These are phyloP conservation scores for Septoria linicola DNA, from an alignment of 2,329 filamentous ascomycete species.

Conservation along the genomic window DNA sequence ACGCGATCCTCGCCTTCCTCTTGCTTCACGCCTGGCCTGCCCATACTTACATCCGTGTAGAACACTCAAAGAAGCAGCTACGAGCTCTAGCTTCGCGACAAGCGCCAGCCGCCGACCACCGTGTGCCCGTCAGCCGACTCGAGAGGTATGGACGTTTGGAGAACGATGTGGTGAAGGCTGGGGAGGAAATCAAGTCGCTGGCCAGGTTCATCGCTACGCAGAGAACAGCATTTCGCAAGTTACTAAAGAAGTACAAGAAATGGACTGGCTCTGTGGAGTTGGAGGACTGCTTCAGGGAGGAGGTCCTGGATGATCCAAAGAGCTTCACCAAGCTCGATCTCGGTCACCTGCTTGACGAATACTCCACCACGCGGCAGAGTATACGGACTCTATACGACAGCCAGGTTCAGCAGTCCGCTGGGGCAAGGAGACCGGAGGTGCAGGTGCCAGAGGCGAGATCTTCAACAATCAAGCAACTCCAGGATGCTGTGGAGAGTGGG, in stretches of 20 bases:
- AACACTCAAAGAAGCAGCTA: constrained; percentile 34
- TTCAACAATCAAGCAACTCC: constrained; percentile 40
- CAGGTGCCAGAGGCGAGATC: constrained; percentile 22
- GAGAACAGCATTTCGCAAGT: constrained; percentile 73
- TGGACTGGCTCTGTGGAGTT: constrained; percentile 74
- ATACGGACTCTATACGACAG: constrained; percentile 47
- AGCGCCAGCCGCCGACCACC: constrained; percentile 25
- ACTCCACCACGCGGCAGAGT: constrained; percentile 47
- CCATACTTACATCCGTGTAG: constrained; percentile 17
- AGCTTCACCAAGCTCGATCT: constrained; percentile 72
- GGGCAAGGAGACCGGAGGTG: constrained; percentile 14
- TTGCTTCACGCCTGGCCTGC: neutral
- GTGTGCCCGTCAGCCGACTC: constrained; percentile 47
- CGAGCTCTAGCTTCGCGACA: constrained; percentile 29
- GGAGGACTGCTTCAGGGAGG: constrained; percentile 63
- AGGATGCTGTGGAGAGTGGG: constrained; percentile 41
- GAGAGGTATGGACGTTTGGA: constrained; percentile 53
- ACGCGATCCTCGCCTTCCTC: too few species aligned
- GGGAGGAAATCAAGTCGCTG: constrained; percentile 69
- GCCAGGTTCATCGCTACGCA: constrained; percentile 73
- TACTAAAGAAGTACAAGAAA: constrained; percentile 84
- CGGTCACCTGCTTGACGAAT: constrained; percentile 50
- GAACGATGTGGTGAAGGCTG: constrained; percentile 56
- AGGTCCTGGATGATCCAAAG: constrained; percentile 64
- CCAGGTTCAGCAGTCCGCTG: constrained; percentile 28